phyloP scores from a whole-genome alignment of 2,329 filamentous ascomycete species.

The Ascochyta pisi region DNA sequence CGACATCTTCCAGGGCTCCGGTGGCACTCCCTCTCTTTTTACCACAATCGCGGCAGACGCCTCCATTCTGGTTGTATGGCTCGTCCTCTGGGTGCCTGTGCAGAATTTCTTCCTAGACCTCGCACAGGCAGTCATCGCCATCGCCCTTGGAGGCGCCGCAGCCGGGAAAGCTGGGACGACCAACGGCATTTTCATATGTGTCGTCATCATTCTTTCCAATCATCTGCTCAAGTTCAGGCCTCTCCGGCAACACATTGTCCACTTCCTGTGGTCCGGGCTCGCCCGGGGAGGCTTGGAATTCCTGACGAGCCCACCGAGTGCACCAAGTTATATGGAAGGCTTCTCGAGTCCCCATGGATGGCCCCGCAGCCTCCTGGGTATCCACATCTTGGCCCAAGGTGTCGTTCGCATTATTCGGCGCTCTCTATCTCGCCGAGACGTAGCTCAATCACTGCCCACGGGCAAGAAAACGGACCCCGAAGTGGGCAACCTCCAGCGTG shows the following conservation, averaged over 20 bases:
- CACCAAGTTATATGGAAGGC: constrained; percentile 44
- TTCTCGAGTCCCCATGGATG: constrained; percentile 64
- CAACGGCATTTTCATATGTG: constrained; percentile 74
- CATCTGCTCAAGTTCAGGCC: constrained; percentile 62
- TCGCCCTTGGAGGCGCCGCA: constrained; percentile 84
- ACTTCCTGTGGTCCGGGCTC: constrained; percentile 49
- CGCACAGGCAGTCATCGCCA: constrained; percentile 90
- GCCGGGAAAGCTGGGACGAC: constrained; percentile 72
- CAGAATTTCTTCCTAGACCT: constrained; percentile 89
- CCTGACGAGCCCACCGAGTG: constrained; percentile 47
- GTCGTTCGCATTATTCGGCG: constrained; percentile 71
- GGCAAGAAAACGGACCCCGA: constrained; percentile 65
- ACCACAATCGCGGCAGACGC: constrained; percentile 85
- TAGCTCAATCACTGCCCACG: constrained; percentile 41
- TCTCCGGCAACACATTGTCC: constrained; percentile 52
- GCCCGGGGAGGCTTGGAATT: constrained; percentile 51
- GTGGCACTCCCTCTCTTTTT: constrained; percentile 83
- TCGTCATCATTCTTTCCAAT: constrained; percentile 67
- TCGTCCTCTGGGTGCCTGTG: constrained; percentile 84
- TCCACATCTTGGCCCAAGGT: constrained; percentile 78
- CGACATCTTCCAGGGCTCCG: constrained; percentile 88
- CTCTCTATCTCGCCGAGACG: constrained; percentile 48
- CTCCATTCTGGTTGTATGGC: constrained; percentile 82
- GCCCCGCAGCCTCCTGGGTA: constrained; percentile 72
- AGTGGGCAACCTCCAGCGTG: constrained; percentile 54